These are phyloP conservation scores for Euphrasia arctica DNA, from an alignment of 305 asterid genomes.

Conservation along the genomic window DNA sequence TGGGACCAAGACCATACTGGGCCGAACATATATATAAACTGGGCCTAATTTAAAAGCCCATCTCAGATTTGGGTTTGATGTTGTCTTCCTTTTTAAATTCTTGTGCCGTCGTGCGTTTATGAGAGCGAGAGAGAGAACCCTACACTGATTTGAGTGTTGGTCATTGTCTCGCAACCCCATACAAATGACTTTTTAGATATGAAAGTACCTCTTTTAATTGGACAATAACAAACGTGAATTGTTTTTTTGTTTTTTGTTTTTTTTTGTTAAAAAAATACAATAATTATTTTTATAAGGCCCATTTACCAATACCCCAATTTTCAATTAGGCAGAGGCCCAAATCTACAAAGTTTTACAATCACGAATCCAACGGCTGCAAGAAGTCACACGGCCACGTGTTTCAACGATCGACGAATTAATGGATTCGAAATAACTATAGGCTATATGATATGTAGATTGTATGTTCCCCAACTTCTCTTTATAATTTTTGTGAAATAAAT, in stretches of 20 bases:
- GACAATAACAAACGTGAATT: background rate
- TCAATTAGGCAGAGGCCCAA: constrained; percentile 7
- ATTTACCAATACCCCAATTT: constrained; percentile 18
- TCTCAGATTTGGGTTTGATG: background rate
- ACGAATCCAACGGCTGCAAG: constrained; percentile 18
- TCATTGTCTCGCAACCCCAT: constrained; percentile 28
- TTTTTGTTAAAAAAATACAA: background rate
- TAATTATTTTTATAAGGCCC: background rate
- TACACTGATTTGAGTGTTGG: constrained; percentile 23
- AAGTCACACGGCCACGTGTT: constrained; percentile 21
- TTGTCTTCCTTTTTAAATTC: background rate
- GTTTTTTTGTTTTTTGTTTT: too few relatives aligned
- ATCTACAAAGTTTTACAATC: background rate
- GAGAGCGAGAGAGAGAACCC: background rate
- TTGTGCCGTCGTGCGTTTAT: background rate
- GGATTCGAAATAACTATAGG: background rate
- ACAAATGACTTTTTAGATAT: background rate
- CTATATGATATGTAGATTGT: too few relatives aligned
- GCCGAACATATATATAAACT: too few relatives aligned
- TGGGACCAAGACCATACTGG: too few relatives aligned
- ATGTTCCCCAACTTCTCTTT: too few relatives aligned
- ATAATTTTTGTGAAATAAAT: background rate
- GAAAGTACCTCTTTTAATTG: background rate
- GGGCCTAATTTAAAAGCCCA: background rate
- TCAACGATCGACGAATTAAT: constrained; percentile 9